Percentiles rank a stretch among this genome's conserved stretches.
Conservation (phyloP, 352 stramenopile genomes). For the Elongisporangium undulatum region DNA sequence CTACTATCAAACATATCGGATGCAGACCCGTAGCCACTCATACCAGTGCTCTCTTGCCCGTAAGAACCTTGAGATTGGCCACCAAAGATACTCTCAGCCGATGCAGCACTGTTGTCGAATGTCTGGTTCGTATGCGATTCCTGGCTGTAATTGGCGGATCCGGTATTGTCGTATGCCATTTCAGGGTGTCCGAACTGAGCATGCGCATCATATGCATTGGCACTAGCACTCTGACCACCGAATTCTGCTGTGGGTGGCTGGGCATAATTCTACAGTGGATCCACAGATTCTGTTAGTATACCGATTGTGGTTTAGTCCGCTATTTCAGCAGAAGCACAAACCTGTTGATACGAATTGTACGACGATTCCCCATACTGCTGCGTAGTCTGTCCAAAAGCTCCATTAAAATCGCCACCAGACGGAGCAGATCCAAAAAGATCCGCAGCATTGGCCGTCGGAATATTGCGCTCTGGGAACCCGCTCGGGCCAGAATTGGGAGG, state of each 20-base stretch:
- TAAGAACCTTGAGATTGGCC: not conserved
- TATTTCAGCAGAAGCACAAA: slow-evolving; percentile 14
- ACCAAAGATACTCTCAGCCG: slow-evolving; percentile 2
- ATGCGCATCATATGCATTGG: slow-evolving; percentile 12
- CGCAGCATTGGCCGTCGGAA: slow-evolving; percentile 45
- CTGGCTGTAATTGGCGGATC: not conserved
- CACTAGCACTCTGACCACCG: slow-evolving; percentile 8
- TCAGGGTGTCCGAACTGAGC: not conserved
- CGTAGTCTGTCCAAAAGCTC: slow-evolving; percentile 22
- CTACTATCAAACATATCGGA: not conserved
- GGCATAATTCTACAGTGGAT: not conserved
- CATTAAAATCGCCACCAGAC: slow-evolving; percentile 24
- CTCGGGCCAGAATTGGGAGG: slow-evolving; percentile 4
- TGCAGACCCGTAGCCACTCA: not conserved
- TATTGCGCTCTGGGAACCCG: slow-evolving; percentile 31
- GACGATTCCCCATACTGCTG: slow-evolving; percentile 19
- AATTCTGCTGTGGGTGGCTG: not conserved
- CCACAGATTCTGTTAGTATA: not conserved
- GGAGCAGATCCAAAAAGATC: slow-evolving; percentile 51
- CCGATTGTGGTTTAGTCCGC: not conserved
- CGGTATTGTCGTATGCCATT: not conserved
- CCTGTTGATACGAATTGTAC: slow-evolving; percentile 37
- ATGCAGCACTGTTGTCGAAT: not conserved
- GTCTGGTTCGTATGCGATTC: not conserved
- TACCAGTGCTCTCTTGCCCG: not conserved